Evolutionary conservation across 805 yeast genomes (phyloP), one percentile per base, ranked within the genome.

Genomic region (Kodamaea laetipori): DNA sequence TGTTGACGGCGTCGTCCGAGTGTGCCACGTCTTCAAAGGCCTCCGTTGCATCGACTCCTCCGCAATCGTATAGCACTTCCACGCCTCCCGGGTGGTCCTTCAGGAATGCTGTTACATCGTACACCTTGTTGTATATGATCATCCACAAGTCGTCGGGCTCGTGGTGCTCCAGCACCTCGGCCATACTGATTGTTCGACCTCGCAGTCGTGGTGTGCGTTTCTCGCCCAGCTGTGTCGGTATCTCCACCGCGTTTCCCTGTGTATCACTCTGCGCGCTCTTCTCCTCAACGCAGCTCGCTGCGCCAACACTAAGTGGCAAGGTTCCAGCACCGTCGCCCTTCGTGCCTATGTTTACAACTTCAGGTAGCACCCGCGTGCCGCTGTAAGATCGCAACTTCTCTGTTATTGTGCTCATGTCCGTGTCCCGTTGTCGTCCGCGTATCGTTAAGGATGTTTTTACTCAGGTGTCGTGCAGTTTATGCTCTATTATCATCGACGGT

Each of bases 101-200:
- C 43, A 85, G 71, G 64, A 90, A 90, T 25, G 71, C 68, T 5
- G 92, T 76, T 23, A 86, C 75, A 61, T 88, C 84, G 61, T 82
- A 88, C 4, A 92, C 95, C 53, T 83, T 82, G 45, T 84, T 88
- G 54, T 88, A 82, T 47, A 88, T 74, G 44, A 88, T 76, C 73
- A 92, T 80, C 96, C 97, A 92, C 33, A 88, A 67, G 54, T 86
- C 89, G 12, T 83, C 85, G 32, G 82, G 77, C n/a, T 80, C 71
- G 61, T 78, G 81, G 74, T 90, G 97, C 53, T 73, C 60, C 24
- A 82, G 75, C 41, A 90, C 80, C 61, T 90, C 87, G 28, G 67
- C 37, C 4, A 33, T 18, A 18, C 16, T 21, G 26, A 33, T 11
- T 21, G 19, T 33, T 30, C 17, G 15, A 4, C 19, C 17, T 30